Base-by-base conservation (phyloP, 2,329 filamentous ascomycete genomes). In the Ascochyta koolunga region DNA sequence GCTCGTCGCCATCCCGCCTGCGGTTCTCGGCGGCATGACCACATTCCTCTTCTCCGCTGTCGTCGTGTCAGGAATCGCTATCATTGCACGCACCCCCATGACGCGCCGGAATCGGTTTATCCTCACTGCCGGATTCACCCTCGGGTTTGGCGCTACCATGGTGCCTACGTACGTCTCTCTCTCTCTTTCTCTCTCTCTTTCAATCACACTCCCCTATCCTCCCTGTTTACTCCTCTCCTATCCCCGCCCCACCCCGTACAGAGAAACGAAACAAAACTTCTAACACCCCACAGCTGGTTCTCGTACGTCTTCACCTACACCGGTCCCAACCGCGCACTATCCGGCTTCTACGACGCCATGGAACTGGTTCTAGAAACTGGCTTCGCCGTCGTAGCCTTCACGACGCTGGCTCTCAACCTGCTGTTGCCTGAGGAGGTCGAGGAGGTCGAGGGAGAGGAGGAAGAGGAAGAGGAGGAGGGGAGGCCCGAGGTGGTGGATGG, bases 61-160 rank as follows among this genome's bases (percentile, higher is more conserved):
- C 5, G 86, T 89, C 1, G 87, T 91, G 1, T 89, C 87, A 0
- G 91, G 91, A 62, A 85, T 95, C 56, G 83, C 88, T 42, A 93
- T 95, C 64, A 86, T 95, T 58, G 80, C 84, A 3, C 84, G 85
- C 16, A 84, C 89, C 2, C 82, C 85, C 0, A 93, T 93, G 70
- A 91, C 84, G n/a, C 84, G 90, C 32, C 86, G 91, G 45, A 93
- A 89, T 65, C 83, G 91, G 21, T 95, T 95, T 77, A 90, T 95
- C 65, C 81, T 95, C 10, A 92, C 91, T 0, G 88, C 89, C 0
- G 85, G 87, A 0, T 78, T 95, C 27, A 82, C 89, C 0, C 77
- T 93, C 24, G 91, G 91, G 27, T 90, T 90, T 60, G 77, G 79
- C 41, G 79, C 79, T 0, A 80, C 77, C 2, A 65, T 81, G 50